Percentiles rank a stretch among this genome's conserved stretches.
These are phyloP conservation scores for Umbilicus rupestris DNA, from an alignment of 164 flowering plant species.

Conservation along the genomic window DNA sequence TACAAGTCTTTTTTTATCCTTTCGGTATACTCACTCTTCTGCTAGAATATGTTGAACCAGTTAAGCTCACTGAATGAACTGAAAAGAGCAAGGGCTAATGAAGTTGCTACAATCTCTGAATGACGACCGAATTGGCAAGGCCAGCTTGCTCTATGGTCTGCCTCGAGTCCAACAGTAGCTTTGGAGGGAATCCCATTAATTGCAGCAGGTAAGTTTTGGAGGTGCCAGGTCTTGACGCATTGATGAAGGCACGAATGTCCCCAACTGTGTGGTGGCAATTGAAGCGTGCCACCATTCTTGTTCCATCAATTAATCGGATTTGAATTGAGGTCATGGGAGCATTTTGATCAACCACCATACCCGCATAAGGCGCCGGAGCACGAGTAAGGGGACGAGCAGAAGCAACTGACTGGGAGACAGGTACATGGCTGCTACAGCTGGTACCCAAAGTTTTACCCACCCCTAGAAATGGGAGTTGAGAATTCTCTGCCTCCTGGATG, in stretches of 20 bases:
- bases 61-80: too few relatives aligned
- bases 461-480: conserved; percentile 47
- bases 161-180: conserved; percentile 46
- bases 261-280: conserved; percentile 59
- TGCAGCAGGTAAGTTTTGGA: conserved; percentile 51
- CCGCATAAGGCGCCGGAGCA: conserved; percentile 40
- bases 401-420: too few relatives aligned
- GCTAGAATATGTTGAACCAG: too few relatives aligned
- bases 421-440: conserved; percentile 17
- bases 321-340: conserved; percentile 72
- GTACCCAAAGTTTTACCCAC: too few relatives aligned
- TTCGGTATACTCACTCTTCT: too few relatives aligned
- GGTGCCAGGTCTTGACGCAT: conserved; percentile 65
- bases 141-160: conserved; percentile 88
- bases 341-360: conserved; percentile 47
- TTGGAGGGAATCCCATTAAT: conserved; percentile 84
- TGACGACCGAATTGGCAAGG: conserved; percentile 73
- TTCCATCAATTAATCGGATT: conserved; percentile 76
- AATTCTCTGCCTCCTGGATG: conserved; percentile 53
- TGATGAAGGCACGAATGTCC: conserved; percentile 62
- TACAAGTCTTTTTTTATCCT: too few relatives aligned
- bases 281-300: conserved; percentile 73
- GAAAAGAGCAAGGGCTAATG: too few relatives aligned
- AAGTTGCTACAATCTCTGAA: conserved; percentile 69
- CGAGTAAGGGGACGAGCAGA: conserved; percentile 17